Evolutionary conservation across 2,329 filamentous ascomycete species (phyloP).

Genomic region (Zasmidium angulare): DNA sequence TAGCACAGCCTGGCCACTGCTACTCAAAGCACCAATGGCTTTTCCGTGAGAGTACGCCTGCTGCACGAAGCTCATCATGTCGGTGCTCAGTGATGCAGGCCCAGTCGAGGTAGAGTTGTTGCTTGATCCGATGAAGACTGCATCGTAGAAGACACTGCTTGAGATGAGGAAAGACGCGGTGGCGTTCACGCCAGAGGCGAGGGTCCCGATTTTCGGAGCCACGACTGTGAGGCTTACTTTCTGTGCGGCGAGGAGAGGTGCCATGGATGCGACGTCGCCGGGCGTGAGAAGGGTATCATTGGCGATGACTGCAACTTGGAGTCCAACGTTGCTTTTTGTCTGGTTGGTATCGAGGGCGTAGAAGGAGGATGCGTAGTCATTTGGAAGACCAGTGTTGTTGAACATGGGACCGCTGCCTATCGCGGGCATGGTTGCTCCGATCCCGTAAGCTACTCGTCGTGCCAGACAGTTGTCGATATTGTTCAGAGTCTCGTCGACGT

Average conservation of each 20-base stretch:
- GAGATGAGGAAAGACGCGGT: constrained; percentile 19
- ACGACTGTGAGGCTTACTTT: constrained; percentile 17
- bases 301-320: constrained; percentile 22
- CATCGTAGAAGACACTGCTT: constrained; percentile 24
- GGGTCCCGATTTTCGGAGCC: constrained; percentile 15
- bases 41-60: constrained; percentile 23
- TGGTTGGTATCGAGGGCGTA: constrained; percentile 15
- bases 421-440: constrained; percentile 21
- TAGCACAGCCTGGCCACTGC: background rate
- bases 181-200: constrained; percentile 19
- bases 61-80: constrained; percentile 14
- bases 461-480: constrained; percentile 28
- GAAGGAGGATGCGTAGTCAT: constrained; percentile 10
- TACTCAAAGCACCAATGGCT: constrained; percentile 19
- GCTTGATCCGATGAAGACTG: constrained; percentile 20
- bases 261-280: constrained; percentile 16
- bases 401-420: constrained; percentile 8
- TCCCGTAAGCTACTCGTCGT: constrained; percentile 22
- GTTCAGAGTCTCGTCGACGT: constrained; percentile 24
- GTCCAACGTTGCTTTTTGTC: constrained; percentile 20
- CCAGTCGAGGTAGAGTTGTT: background rate
- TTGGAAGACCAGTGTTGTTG: constrained; percentile 1
- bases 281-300: constrained; percentile 15
- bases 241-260: constrained; percentile 14
- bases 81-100: background rate